Percentiles rank a stretch among this genome's conserved stretches.
These are phyloP conservation scores for Chrysoporthe deuterocubensis DNA, from an alignment of 2,329 filamentous ascomycete genomes.

Conservation along the genomic window DNA sequence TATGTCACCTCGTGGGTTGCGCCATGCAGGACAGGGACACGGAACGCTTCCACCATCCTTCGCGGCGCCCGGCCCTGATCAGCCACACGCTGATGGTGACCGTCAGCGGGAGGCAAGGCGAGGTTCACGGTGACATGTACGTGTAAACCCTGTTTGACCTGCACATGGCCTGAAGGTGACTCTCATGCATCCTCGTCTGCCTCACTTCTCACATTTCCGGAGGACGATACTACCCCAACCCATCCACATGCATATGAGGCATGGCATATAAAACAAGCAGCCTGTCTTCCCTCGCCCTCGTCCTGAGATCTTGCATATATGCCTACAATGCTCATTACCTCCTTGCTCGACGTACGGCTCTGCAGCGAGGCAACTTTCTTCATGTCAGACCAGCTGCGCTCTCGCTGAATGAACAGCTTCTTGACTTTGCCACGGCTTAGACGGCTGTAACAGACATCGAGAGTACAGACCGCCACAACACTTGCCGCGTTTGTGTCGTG, in stretches of 20 bases:
- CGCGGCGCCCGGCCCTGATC: constrained; percentile 2
- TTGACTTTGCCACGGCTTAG: neutral
- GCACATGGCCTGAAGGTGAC: constrained; percentile 1
- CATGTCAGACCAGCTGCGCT: neutral
- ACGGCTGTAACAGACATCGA: constrained; percentile 3
- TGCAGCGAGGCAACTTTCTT: too few relatives aligned
- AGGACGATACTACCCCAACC: constrained; percentile 27
- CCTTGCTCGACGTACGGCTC: neutral
- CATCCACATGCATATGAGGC: constrained; percentile 18
- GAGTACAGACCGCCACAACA: neutral
- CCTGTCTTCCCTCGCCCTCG: constrained; percentile 12
- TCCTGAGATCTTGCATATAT: constrained; percentile 5
- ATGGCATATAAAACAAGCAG: constrained; percentile 24
- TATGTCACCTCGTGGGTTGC: neutral
- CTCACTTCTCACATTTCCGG: constrained; percentile 24
- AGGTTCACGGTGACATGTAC: neutral
- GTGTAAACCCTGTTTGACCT: constrained; percentile 1
- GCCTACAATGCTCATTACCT: neutral
- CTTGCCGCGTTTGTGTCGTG: constrained; percentile 7
- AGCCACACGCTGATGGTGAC: constrained; percentile 5
- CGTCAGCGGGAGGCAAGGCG: neutral
- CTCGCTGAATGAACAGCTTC: neutral
- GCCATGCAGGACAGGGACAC: neutral
- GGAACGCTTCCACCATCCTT: neutral
- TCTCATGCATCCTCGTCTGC: constrained; percentile 25